These are phyloP conservation scores for Psilocybe sp. DNA, from an alignment of 768 basidiomycete species.

Conservation along the genomic window DNA sequence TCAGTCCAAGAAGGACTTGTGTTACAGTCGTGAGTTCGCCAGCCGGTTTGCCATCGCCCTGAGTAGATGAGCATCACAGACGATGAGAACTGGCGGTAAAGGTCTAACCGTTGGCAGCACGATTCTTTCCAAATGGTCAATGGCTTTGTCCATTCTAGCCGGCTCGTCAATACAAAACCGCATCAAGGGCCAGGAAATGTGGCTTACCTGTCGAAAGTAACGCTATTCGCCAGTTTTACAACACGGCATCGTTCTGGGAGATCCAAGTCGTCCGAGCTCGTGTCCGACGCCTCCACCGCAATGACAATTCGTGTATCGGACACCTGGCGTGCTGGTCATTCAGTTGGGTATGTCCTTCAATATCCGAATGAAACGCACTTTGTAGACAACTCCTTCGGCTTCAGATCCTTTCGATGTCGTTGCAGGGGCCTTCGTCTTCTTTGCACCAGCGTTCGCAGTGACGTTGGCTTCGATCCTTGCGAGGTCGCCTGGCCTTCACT, in stretches of 20 bases:
- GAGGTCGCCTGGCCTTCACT: slow-evolving; percentile 77
- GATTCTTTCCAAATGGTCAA: slow-evolving; percentile 56
- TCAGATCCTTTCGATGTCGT: slow-evolving; percentile 33
- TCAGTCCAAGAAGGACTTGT: slow-evolving; percentile 71
- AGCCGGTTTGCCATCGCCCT: slow-evolving; percentile 37
- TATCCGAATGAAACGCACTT: slow-evolving; percentile 37
- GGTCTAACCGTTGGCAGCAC: slow-evolving; percentile 18
- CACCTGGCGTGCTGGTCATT: slow-evolving; percentile 42
- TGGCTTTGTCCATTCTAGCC: slow-evolving; percentile 80
- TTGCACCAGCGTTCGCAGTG: slow-evolving; percentile 30
- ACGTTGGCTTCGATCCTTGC: slow-evolving; percentile 80
- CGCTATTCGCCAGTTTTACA: slow-evolving; percentile 87
- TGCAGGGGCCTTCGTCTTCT: slow-evolving; percentile 43
- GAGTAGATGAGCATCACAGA: slow-evolving; percentile 11
- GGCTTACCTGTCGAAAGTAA: slow-evolving; percentile 80
- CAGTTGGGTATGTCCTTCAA: background rate
- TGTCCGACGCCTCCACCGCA: slow-evolving; percentile 67
- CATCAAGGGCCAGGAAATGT: background rate
- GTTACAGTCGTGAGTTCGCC: slow-evolving; percentile 50
- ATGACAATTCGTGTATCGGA: slow-evolving; percentile 80
- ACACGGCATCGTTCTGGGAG: slow-evolving; percentile 83
- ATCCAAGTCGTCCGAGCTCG: slow-evolving; percentile 62
- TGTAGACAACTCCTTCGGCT: slow-evolving; percentile 85
- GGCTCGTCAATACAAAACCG: background rate
- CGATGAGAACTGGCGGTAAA: background rate